Conservation (phyloP, 495 filamentous ascomycete species). For the Tuber microsphaerosporum region DNA sequence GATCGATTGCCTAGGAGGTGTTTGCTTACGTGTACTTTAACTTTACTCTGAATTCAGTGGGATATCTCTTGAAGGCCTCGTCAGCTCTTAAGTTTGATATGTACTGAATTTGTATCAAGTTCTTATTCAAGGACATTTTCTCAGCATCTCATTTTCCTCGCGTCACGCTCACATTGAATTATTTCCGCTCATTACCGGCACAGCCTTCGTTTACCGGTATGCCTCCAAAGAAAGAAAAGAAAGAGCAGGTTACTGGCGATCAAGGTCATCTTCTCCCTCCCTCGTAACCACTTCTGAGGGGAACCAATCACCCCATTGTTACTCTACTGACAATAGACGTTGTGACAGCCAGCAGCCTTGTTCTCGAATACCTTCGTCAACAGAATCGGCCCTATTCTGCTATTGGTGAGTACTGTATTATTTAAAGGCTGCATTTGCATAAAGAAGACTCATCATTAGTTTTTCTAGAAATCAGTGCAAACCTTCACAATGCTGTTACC, state of each 20-base stretch:
- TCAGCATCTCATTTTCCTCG: neutral
- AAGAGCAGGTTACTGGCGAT: slow-evolving; percentile 39
- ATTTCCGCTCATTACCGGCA: neutral
- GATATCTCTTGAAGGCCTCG: neutral
- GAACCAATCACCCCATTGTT: slow-evolving; percentile 3
- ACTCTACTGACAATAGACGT: slow-evolving; percentile 9
- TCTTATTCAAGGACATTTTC: neutral
- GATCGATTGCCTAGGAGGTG: neutral
- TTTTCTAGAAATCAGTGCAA: slow-evolving; percentile 36
- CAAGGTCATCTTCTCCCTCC: slow-evolving; percentile 31
- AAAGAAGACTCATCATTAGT: neutral
- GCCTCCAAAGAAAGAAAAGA: slow-evolving; percentile 42
- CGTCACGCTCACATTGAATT: neutral
- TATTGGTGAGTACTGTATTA: slow-evolving; percentile 17
- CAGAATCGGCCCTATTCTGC: slow-evolving; percentile 42
- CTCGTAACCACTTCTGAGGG: neutral
- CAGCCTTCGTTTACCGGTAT: slow-evolving; percentile 15
- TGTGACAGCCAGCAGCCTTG: slow-evolving; percentile 33
- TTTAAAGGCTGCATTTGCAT: neutral
- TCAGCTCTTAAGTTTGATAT: slow-evolving; percentile 3
- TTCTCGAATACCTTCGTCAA: slow-evolving; percentile 39
- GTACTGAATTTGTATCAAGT: neutral
- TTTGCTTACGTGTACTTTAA: neutral
- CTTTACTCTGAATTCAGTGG: slow-evolving; percentile 1
- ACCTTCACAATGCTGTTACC: slow-evolving; percentile 41